These are phyloP conservation scores for Arthrinium puccinioides DNA, from an alignment of 2,329 filamentous ascomycete species.

Conservation along the genomic window DNA sequence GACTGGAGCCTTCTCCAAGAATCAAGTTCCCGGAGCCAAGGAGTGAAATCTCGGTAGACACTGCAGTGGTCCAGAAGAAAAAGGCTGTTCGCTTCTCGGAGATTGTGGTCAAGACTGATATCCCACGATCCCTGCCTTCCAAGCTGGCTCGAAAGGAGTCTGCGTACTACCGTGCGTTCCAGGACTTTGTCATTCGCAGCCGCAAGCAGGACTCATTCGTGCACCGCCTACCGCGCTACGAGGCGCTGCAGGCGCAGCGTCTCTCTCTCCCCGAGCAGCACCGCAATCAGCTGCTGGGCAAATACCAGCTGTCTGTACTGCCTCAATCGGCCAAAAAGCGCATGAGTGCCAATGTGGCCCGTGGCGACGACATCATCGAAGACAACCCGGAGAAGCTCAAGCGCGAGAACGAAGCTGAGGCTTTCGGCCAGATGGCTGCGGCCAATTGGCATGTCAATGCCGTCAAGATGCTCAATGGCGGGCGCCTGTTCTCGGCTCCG, in stretches of 20 bases:
- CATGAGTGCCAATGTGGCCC: slow-evolving; percentile 65
- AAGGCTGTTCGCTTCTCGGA: slow-evolving; percentile 73
- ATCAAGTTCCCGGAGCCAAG: slow-evolving; percentile 16
- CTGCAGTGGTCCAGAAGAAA: slow-evolving; percentile 36
- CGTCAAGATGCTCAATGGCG: slow-evolving; percentile 54
- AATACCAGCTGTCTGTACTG: slow-evolving; percentile 68
- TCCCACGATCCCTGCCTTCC: slow-evolving; percentile 43
- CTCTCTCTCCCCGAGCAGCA: slow-evolving; percentile 67
- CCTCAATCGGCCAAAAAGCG: slow-evolving; percentile 64
- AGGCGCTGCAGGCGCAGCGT: slow-evolving; percentile 79
- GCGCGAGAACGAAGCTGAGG: slow-evolving; percentile 73
- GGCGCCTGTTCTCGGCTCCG: slow-evolving; percentile 56
- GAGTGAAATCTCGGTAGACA: too few species aligned
- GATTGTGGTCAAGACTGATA: slow-evolving; percentile 33
- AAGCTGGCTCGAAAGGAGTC: slow-evolving; percentile 55
- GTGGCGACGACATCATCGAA: slow-evolving; percentile 58
- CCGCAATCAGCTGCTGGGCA: slow-evolving; percentile 75
- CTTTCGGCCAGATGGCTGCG: slow-evolving; percentile 61
- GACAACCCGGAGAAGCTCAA: slow-evolving; percentile 57
- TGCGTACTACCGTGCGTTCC: slow-evolving; percentile 84
- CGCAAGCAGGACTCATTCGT: slow-evolving; percentile 71
- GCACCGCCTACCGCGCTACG: slow-evolving; percentile 76
- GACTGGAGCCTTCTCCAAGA: slow-evolving; percentile 22
- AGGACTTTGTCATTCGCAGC: slow-evolving; percentile 61
- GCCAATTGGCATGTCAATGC: slow-evolving; percentile 56